Evolutionary conservation across 1,284 basidiomycete genomes (phyloP).

Genomic region (Cronartium ribicola): DNA sequence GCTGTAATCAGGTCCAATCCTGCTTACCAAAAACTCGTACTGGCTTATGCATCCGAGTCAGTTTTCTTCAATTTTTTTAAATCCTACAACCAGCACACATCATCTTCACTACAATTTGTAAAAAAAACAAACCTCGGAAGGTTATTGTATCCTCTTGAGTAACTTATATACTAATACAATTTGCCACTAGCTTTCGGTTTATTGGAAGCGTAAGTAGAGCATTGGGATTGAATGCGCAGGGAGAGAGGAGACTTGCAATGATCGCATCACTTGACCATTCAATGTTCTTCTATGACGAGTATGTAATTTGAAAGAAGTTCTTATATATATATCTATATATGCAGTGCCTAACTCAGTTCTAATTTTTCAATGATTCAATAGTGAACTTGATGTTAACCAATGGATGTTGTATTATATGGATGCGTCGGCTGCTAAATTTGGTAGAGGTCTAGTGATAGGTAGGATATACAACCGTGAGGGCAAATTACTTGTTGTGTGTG

Average conservation of each 20-base stretch:
- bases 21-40: conserved; percentile 31
- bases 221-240: conserved; percentile 16
- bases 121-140: too few relatives aligned
- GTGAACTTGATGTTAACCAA: conserved; percentile 36
- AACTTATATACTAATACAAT: not conserved
- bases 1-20: conserved; percentile 31
- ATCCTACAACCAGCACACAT: not conserved
- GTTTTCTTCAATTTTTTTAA: not conserved
- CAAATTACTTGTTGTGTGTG: conserved; percentile 25
- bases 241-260: conserved; percentile 8
- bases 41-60: conserved; percentile 40
- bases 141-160: not conserved
- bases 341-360: not conserved
- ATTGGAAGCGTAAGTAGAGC: conserved; percentile 29
- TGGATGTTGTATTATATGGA: conserved; percentile 41
- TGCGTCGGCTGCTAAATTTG: conserved; percentile 13
- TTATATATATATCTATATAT: not conserved
- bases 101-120: too few relatives aligned
- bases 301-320: not conserved
- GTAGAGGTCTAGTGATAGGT: conserved; percentile 29
- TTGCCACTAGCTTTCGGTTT: conserved; percentile 23
- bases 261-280: conserved; percentile 38
- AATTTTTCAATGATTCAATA: not conserved
- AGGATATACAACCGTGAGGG: conserved; percentile 33
- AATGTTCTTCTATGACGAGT: conserved; percentile 42